Conservation (phyloP, 208 protist genomes). For the Angomonas ambiguus region DNA sequence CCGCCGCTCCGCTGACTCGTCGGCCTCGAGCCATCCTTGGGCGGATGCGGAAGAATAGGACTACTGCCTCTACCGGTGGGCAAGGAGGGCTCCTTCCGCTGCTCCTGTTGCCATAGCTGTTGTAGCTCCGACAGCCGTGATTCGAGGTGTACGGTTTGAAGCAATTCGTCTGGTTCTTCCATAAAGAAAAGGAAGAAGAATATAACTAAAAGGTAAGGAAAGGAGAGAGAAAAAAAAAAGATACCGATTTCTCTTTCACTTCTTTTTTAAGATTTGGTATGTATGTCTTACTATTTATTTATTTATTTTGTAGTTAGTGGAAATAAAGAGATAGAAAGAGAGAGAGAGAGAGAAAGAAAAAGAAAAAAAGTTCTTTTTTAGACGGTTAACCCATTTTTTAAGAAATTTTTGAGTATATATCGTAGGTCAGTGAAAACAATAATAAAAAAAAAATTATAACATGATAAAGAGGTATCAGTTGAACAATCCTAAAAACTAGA, state of each 20-base stretch:
- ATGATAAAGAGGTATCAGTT: background rate
- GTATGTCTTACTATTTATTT: background rate
- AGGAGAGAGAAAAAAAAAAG: background rate
- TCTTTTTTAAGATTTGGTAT: too few species aligned
- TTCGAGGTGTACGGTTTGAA: background rate
- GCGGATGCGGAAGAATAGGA: too few species aligned
- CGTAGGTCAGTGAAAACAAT: too few species aligned
- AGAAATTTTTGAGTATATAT: too few species aligned
- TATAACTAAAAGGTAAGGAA: background rate
- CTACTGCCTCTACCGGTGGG: slow-evolving; percentile 4
- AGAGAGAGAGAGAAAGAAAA: background rate
- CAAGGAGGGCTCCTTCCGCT: background rate
- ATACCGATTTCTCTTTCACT: too few species aligned
- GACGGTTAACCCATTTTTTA: background rate
- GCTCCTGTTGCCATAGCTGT: background rate
- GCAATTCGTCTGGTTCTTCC: background rate
- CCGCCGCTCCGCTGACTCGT: background rate
- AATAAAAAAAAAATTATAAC: background rate
- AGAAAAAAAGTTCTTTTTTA: too few species aligned
- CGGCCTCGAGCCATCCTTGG: background rate
- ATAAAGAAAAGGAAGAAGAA: background rate
- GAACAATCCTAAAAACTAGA: slow-evolving; percentile 1
- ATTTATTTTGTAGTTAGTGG: background rate
- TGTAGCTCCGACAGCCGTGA: background rate
- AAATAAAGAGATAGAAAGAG: background rate